These are phyloP conservation scores for Ananas comosus DNA, from an alignment of 176 grass and related monocot species.

Conservation along the genomic window DNA sequence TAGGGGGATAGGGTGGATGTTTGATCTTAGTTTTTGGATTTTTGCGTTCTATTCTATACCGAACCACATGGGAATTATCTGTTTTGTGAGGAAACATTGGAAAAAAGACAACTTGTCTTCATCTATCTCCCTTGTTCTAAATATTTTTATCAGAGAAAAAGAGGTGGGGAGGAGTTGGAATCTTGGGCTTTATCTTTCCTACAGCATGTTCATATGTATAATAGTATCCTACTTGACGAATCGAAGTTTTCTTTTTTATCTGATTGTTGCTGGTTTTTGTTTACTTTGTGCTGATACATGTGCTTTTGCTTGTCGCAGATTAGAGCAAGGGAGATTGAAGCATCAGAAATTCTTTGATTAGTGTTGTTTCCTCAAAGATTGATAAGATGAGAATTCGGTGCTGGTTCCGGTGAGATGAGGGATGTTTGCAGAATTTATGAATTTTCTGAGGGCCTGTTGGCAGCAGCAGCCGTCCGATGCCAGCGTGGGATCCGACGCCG, in stretches of 20 bases:
- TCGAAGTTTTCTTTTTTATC: background rate
- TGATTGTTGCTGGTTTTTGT: background rate
- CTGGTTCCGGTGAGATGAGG: slow-evolving; percentile 20
- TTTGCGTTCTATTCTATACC: background rate
- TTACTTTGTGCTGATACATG: background rate
- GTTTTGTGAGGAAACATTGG: background rate
- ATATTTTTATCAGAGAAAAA: too few species aligned
- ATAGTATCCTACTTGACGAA: background rate
- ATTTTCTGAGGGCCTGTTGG: slow-evolving; percentile 17
- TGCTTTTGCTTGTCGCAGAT: background rate
- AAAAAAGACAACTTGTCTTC: background rate
- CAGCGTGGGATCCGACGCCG: background rate
- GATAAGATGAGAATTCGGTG: slow-evolving; percentile 13
- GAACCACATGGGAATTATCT: background rate
- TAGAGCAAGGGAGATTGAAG: background rate
- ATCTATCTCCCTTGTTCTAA: too few species aligned
- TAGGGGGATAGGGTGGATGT: background rate
- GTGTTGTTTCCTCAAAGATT: background rate
- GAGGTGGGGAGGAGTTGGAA: background rate
- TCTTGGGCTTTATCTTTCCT: background rate
- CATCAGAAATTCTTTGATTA: background rate
- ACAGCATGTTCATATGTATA: background rate
- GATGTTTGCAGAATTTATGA: slow-evolving; percentile 23
- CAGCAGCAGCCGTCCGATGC: background rate
- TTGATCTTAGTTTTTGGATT: background rate